A percentile compares a stretch with the other conserved stretches of the same genome.
Evolutionary conservation across 2,329 filamentous ascomycete genomes (phyloP).

Genomic region (Curvularia lunata): DNA sequence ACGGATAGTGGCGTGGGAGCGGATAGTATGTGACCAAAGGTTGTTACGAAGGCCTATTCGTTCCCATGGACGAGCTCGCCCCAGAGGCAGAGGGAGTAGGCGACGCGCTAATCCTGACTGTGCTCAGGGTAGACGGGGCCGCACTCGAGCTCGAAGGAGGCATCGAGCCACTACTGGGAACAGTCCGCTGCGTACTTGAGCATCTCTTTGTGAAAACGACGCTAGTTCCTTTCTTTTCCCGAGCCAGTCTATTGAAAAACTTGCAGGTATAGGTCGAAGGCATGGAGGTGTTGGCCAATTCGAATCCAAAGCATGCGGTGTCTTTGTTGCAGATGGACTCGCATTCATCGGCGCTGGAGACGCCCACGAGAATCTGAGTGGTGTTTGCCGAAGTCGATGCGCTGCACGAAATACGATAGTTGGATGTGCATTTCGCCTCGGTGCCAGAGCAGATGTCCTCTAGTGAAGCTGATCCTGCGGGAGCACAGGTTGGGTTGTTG

Average conservation of each 20-base stretch:
- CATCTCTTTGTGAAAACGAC: not conserved
- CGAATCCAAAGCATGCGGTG: not conserved
- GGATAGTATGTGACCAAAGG: not conserved
- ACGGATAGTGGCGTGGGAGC: not conserved
- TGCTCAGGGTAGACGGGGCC: not conserved
- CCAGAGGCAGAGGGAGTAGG: not conserved
- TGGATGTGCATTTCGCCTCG: not conserved
- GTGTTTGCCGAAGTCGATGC: not conserved
- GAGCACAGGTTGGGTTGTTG: not conserved
- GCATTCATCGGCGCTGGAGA: not conserved
- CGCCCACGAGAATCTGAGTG: not conserved
- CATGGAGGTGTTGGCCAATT: not conserved
- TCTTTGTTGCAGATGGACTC: not conserved
- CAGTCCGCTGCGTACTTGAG: not conserved
- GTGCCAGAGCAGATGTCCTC: not conserved
- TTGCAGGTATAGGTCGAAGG: not conserved
- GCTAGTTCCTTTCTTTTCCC: not conserved
- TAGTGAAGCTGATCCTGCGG: not conserved
- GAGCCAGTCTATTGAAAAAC: not conserved
- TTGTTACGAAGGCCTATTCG: not conserved
- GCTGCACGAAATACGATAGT: not conserved
- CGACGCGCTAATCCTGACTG: not conserved
- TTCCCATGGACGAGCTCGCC: no score
- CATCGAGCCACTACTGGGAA: not conserved
- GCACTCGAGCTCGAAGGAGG: not conserved